Base-by-base conservation (phyloP, 2,329 filamentous ascomycete genomes). In the Colletotrichum sp. region DNA sequence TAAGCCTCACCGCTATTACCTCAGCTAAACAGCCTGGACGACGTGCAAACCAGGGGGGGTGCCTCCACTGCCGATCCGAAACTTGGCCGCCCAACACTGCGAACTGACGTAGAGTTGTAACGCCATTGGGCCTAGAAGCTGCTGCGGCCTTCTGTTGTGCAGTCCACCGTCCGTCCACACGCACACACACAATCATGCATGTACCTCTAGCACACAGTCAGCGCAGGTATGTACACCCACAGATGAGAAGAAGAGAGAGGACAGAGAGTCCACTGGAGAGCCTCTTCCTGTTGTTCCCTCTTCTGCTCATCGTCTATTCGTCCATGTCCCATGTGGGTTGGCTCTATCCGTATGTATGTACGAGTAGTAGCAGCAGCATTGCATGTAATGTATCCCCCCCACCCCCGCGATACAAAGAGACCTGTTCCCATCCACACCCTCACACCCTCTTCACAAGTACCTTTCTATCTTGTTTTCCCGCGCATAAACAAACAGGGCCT, bases 351-450 rank as follows among this genome's bases (percentile, higher is more conserved):
- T 18, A 36, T 15, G 34, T 16, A 36, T 36, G 15, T 44, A n/a
- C 39, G 18, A 44, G 18, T n/a, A 44, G 18, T n/a, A 44, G 18
- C 18, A 44, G 8, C 39, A 49, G 39, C 18, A 49, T 49, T 49
- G 9, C 18, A 49, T 44, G 4, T 5, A 9, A 9, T 44, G 44
- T 52, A 52, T n/a, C 24, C 55, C 8, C 59, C 59, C 70, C 73
- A 65, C 70, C 74, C 70, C 74, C 74, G 70, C 74, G 74, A 76
- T 76, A 76, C 44, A 62, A 21, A 15, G 28, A 6, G 26, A 71
- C 57, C 24, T 62, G 8, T 59, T 26, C 12, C 26, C 44, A 6
- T 32, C 15, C 24, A 7, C 13, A 30, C 0, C 12, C 4, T 1
- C 3, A 21, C 44, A 52, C 44, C n/a, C 18, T 4, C 5, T 7